Base-by-base conservation (phyloP, 306 rosid species). In the Cicer pinnatifidum region DNA sequence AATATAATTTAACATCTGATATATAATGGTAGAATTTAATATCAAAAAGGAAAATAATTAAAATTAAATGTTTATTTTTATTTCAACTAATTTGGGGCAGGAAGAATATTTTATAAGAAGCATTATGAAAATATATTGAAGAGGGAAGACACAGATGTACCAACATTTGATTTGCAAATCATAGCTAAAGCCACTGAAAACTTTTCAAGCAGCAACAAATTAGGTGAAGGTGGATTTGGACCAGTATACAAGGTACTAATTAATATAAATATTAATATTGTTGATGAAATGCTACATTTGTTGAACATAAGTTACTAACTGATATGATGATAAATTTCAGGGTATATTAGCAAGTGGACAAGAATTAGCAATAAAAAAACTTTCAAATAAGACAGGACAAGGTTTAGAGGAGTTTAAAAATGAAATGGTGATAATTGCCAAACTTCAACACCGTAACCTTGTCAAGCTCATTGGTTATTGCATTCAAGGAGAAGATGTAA, bases 211-310 rank as follows among this genome's bases (percentile, higher is more conserved):
- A 52, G 54, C 7, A 50, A 50, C 54, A 50, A 50, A 50, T n/a
- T 45, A n/a, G 51, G 51, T 9, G n/a, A 45, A 45, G 51, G 51
- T 48, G 88, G 88, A 50, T 84, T 73, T 60, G 88, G 88, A 69
- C 38, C 78, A 8, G 85, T 84, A 20, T 80, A 80, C 72, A 80
- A 45, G 87, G 87, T 84, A 28, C 35, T 28, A 28, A 73, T 6
- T 35, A 38, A 6, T 19, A 23, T 23, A 3, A 40, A 41, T 2
- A 8, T 28, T 9, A 20, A 45, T 45, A 28, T 28, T 28, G 35
- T 28, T 28, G 35, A 28, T 9, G 7, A 35, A 28, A 23, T 59
- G 7, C 3, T 5, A 9, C n/a, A 44, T n/a, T 28, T 19, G 9
- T 8, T 38, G 8, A n/a, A 47, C 0, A 15, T 20, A 20, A 20